A percentile compares a stretch with the other conserved stretches of the same genome.
phyloP scores from a whole-genome alignment of 352 stramenopile genomes.

The Globisporangium takayamanum region DNA sequence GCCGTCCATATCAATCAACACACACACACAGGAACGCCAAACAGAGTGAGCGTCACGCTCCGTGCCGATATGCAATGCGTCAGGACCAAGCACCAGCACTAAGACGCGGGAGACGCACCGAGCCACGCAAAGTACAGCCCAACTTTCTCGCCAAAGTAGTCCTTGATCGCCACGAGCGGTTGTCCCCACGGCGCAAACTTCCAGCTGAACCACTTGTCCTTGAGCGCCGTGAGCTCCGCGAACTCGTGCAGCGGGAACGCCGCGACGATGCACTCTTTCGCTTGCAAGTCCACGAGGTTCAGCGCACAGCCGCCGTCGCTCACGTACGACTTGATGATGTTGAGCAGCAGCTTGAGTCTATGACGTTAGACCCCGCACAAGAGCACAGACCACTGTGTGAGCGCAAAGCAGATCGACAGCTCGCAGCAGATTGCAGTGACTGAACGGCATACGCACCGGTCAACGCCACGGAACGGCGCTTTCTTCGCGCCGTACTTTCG shows the following conservation, averaged over 20 bases:
- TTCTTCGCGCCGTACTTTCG: slow-evolving; percentile 66
- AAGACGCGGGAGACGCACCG: slow-evolving; percentile 27
- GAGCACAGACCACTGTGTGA: not conserved
- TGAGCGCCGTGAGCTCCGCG: slow-evolving; percentile 38
- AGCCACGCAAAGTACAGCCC: slow-evolving; percentile 97
- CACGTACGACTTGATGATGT: slow-evolving; percentile 52
- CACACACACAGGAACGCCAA: not conserved
- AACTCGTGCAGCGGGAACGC: slow-evolving; percentile 56
- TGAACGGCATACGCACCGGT: slow-evolving; percentile 25
- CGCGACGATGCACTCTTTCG: slow-evolving; percentile 50
- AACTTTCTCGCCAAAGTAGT: slow-evolving; percentile 88
- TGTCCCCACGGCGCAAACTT: slow-evolving; percentile 50
- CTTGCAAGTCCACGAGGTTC: slow-evolving; percentile 43
- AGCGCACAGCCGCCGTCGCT: slow-evolving; percentile 53
- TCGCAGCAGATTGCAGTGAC: not conserved
- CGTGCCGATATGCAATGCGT: not conserved
- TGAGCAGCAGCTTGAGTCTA: slow-evolving; percentile 68
- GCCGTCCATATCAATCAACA: not conserved
- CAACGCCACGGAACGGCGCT: slow-evolving; percentile 64
- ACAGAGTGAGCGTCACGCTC: too few relatives aligned
- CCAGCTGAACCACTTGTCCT: slow-evolving; percentile 64
- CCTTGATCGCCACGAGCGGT: slow-evolving; percentile 56
- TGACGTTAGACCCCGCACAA: not conserved
- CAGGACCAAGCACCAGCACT: not conserved
- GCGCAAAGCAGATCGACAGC: not conserved